Evolutionary conservation across 179 eudicot species (phyloP), one percentile per base, ranked within the genome.

Genomic region (Monotropa hypopitys): DNA sequence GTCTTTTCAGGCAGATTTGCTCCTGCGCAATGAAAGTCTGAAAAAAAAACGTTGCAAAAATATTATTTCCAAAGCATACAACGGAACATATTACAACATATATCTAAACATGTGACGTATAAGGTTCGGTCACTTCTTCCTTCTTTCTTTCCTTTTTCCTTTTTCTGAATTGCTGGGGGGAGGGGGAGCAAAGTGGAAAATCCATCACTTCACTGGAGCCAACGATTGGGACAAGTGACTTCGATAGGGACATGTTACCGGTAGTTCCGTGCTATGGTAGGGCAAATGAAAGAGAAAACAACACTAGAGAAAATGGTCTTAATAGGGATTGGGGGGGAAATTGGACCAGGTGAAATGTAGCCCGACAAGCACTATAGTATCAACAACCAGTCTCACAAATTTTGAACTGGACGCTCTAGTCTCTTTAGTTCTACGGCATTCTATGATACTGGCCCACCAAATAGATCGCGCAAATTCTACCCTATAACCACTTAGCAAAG

Each of bases 11-110:
- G 83, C 95, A 90, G 18, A 82, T 80, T 81, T 95, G 97, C 82
- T 95, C 99, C 87, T 95, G 97, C 12, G 99, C 99, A 79, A 95
- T 91, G 75, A 95, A 95, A 20, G 87, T 83, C 99, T 94, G 95
- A 87, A 85, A 54, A 85, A 54, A 10, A 73, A 66, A 66, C 26
- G 15, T 70, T 43, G 35, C 38, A 75, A 78, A 74, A 51, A 30
- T 3, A 38, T 72, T 30, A 72, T 40, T 15, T n/a, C 47, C 53
- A 73, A 73, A 16, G 53, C 72, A 79, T 35, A 49, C 21, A 61
- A 20, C 11, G 40, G 7, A 47, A 68, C 62, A 65, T 30, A 69
- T 11, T 20, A 74, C 38, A 38, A 32, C 15, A 0, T 2, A 72
- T 38, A 74, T 74, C 33, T 21, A 28, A 21, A 35, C 38, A n/a